Conservation (phyloP, 768 basidiomycete genomes). For the Rhodotorula taiwanensis region DNA sequence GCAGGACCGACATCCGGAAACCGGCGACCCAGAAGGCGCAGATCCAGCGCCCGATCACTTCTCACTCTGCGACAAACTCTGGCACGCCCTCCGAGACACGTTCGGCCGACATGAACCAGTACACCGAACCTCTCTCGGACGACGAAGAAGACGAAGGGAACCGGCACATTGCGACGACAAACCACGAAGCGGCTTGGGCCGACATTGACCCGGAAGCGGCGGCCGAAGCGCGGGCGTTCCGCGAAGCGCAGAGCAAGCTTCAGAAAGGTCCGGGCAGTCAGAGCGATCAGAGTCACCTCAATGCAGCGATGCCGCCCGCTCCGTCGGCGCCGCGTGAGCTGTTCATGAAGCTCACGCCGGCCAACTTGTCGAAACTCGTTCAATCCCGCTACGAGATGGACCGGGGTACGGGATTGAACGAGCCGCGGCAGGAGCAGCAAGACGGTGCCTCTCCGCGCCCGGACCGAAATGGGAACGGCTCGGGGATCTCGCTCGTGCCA, state of each 20-base stretch:
- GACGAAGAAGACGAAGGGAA: slow-evolving; percentile 80
- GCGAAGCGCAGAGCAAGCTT: slow-evolving; percentile 59
- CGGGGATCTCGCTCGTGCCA: slow-evolving; percentile 41
- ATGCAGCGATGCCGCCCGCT: background rate
- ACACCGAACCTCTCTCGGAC: slow-evolving; percentile 87
- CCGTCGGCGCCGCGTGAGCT: slow-evolving; percentile 46
- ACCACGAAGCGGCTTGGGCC: slow-evolving; percentile 72
- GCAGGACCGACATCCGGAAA: slow-evolving; percentile 74
- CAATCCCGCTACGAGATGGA: slow-evolving; percentile 42
- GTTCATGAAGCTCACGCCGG: slow-evolving; percentile 53
- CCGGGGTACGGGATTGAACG: slow-evolving; percentile 34
- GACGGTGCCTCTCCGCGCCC: background rate
- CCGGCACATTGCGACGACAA: slow-evolving; percentile 55
- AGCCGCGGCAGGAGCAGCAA: background rate
- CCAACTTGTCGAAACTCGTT: slow-evolving; percentile 52
- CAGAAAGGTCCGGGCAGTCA: background rate
- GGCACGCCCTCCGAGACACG: slow-evolving; percentile 49
- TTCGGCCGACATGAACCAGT: slow-evolving; percentile 44
- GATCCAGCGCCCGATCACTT: slow-evolving; percentile 41
- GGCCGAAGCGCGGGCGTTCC: slow-evolving; percentile 75
- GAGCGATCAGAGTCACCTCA: slow-evolving; percentile 6
- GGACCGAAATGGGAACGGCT: background rate
- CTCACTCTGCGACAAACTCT: slow-evolving; percentile 42
- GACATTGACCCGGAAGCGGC: slow-evolving; percentile 61
- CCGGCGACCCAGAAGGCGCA: slow-evolving; percentile 61